Conservation (phyloP, 2,329 filamentous ascomycete genomes). For the Ustilaginoidea virens region DNA sequence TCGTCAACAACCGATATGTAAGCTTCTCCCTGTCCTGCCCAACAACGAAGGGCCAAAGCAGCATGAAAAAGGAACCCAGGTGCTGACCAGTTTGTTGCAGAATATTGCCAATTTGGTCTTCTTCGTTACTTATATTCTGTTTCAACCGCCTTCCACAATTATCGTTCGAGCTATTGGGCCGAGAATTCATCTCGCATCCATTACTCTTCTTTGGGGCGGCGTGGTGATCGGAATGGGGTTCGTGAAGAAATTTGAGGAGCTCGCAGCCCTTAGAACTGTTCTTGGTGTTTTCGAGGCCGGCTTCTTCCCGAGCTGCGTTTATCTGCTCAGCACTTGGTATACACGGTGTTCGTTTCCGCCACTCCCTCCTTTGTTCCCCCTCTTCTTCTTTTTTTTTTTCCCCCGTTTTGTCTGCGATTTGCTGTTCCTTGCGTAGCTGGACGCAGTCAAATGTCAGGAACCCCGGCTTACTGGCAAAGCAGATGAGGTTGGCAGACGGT, state of each 20-base stretch:
- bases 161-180: constrained; percentile 52
- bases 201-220: constrained; percentile 43
- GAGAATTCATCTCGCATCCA: constrained; percentile 35
- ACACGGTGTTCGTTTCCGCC: constrained; percentile 36
- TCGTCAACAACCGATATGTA: constrained; percentile 31
- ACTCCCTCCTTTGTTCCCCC: too few species aligned
- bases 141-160: constrained; percentile 57
- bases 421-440: too few species aligned
- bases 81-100: constrained; percentile 12
- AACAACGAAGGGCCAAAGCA: neutral
- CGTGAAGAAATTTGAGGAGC: constrained; percentile 29
- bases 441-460: too few species aligned
- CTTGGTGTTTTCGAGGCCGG: constrained; percentile 53
- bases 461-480: neutral
- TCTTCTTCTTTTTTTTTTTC: neutral
- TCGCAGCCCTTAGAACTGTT: constrained; percentile 40
- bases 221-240: constrained; percentile 55
- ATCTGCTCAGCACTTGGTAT: constrained; percentile 62
- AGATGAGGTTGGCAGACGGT: constrained; percentile 56
- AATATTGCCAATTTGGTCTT: constrained; percentile 58
- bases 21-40: constrained; percentile 7
- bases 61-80: neutral
- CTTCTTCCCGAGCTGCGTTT: constrained; percentile 57
- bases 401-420: too few species aligned
- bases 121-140: constrained; percentile 57